phyloP scores from a whole-genome alignment of 805 yeast species.

The Kodamaea jinghongensis region DNA sequence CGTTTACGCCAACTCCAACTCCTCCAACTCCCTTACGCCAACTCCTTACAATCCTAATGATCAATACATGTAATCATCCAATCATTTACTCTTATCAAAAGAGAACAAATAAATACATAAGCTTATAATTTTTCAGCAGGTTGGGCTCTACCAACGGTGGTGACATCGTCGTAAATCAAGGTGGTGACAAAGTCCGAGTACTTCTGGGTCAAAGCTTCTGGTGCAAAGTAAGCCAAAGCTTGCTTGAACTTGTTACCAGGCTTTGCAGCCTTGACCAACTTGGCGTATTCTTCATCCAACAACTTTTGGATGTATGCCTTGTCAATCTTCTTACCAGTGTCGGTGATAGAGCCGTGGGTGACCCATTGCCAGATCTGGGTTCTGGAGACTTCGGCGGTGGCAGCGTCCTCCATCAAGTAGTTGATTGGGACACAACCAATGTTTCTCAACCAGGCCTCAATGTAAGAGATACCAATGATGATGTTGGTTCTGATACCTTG shows the following conservation, averaged over 20 bases:
- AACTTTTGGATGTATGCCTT: slow-evolving; percentile 56
- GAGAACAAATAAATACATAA: background rate
- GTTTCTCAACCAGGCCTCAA: slow-evolving; percentile 85
- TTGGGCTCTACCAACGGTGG: slow-evolving; percentile 48
- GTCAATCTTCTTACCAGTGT: slow-evolving; percentile 56
- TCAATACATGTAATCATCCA: too few relatives aligned
- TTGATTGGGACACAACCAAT: slow-evolving; percentile 84
- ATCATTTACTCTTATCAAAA: background rate
- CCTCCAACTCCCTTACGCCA: too few relatives aligned
- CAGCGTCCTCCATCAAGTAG: slow-evolving; percentile 86
- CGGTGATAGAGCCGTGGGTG: slow-evolving; percentile 62
- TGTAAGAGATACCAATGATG: slow-evolving; percentile 73
- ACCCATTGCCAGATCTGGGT: slow-evolving; percentile 84
- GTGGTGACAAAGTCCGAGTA: slow-evolving; percentile 78
- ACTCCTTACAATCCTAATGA: too few relatives aligned
- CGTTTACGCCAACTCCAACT: too few relatives aligned
- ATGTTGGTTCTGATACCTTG: slow-evolving; percentile 70
- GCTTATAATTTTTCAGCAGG: slow-evolving; percentile 41
- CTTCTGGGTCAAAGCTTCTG: slow-evolving; percentile 68
- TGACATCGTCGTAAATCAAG: slow-evolving; percentile 69
- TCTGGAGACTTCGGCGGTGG: slow-evolving; percentile 85
- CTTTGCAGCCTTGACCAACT: slow-evolving; percentile 47
- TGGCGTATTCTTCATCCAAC: slow-evolving; percentile 60
- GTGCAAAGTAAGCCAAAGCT: slow-evolving; percentile 70
- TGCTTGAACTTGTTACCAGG: slow-evolving; percentile 62